Evolutionary conservation across 495 filamentous ascomycete genomes (phyloP).

Genomic region (Trichocladium uniseriatum): DNA sequence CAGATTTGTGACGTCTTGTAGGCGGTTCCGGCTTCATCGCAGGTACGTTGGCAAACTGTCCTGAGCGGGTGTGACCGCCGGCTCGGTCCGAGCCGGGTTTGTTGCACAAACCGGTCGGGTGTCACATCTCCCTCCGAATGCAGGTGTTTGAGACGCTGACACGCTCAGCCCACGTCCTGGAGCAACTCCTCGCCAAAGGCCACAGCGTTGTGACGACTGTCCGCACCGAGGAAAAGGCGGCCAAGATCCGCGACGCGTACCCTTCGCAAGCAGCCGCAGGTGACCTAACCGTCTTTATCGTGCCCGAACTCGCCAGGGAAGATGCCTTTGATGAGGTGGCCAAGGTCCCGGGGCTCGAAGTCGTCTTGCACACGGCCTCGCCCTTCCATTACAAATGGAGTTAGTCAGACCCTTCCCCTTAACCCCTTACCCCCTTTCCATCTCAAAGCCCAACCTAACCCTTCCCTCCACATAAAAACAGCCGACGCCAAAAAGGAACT

Average conservation of each 20-base stretch:
- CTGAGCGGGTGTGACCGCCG: too few relatives aligned
- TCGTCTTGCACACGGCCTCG: conserved; percentile 79
- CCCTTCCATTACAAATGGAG: conserved; percentile 68
- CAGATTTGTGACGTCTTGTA: conserved; percentile 2
- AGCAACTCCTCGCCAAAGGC: conserved; percentile 56
- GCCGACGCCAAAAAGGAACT: conserved; percentile 70
- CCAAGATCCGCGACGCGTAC: conserved; percentile 62
- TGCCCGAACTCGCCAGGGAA: conserved; percentile 69
- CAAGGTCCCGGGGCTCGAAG: conserved; percentile 67
- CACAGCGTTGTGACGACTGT: conserved; percentile 82
- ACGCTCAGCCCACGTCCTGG: conserved; percentile 59
- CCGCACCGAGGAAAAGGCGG: conserved; percentile 66
- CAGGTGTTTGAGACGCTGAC: not conserved
- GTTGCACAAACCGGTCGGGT: too few relatives aligned
- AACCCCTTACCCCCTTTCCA: not conserved
- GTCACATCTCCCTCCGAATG: too few relatives aligned
- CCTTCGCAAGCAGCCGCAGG: conserved; percentile 44
- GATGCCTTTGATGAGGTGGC: conserved; percentile 75
- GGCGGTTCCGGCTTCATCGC: conserved; percentile 45
- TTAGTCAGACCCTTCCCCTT: too few relatives aligned
- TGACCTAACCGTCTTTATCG: conserved; percentile 66
- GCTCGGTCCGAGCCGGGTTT: too few relatives aligned
- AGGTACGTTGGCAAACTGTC: conserved; percentile 34
- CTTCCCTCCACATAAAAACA: not conserved
- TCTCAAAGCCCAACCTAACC: not conserved